These are phyloP conservation scores for Pterocarpus macrocarpus DNA, from an alignment of 306 rosid genomes.

Conservation along the genomic window DNA sequence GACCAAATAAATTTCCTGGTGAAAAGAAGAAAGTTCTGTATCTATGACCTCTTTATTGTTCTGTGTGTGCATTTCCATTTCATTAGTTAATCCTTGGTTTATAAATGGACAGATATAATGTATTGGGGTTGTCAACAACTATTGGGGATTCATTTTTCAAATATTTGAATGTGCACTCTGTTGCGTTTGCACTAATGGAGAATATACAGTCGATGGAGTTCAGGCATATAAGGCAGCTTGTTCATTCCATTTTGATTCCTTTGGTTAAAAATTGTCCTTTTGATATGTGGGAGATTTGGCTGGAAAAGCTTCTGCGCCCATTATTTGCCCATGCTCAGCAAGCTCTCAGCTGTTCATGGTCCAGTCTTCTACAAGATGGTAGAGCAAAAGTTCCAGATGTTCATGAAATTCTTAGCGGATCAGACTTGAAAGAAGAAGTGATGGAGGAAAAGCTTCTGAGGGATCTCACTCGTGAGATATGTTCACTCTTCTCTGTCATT, in stretches of 20 bases:
- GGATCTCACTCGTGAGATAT: conserved; percentile 88
- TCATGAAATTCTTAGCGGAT: conserved; percentile 69
- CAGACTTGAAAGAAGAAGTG: conserved; percentile 92
- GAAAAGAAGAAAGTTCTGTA: conserved; percentile 38
- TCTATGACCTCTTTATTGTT: conserved; percentile 31
- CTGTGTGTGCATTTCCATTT: conserved; percentile 32
- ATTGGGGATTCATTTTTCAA: conserved; percentile 86
- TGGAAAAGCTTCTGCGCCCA: conserved; percentile 87
- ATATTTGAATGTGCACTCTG: conserved; percentile 70
- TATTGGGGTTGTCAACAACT: conserved; percentile 91
- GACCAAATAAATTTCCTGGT: conserved; percentile 38
- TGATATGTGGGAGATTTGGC: conserved; percentile 91
- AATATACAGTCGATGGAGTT: conserved; percentile 95
- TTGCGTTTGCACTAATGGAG: conserved; percentile 84
- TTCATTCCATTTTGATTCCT: conserved; percentile 85
- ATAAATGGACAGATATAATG: conserved; percentile 72
- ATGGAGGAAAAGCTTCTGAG: conserved; percentile 93
- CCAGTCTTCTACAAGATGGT: conserved; percentile 85
- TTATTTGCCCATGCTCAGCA: conserved; percentile 76
- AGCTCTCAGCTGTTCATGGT: conserved; percentile 85
- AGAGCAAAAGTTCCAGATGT: conserved; percentile 94
- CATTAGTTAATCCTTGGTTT: conserved; percentile 40
- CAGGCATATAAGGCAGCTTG: conserved; percentile 92
- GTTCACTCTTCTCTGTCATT: conserved; percentile 75
- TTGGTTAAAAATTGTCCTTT: conserved; percentile 83